Evolutionary conservation across 2,329 filamentous ascomycete genomes (phyloP).

Genomic region (Huntiella omanensis): DNA sequence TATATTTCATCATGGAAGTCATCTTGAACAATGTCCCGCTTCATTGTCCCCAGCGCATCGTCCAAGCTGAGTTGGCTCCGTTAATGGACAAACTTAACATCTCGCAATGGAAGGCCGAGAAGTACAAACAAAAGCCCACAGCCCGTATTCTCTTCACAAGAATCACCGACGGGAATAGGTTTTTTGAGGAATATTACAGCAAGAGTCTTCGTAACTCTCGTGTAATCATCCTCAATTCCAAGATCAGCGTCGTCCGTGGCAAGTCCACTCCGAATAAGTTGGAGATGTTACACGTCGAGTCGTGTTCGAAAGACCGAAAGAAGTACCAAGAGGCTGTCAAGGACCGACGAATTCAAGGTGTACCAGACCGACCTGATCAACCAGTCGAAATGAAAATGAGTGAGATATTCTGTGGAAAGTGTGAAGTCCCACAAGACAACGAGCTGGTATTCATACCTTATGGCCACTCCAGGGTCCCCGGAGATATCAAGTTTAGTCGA

Average conservation of each 20-base stretch:
- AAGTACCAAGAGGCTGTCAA: conserved; percentile 9
- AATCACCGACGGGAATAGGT: conserved; percentile 21
- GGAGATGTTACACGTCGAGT: conserved; percentile 15
- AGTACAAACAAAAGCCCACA: conserved; percentile 18
- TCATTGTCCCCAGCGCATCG: conserved; percentile 20
- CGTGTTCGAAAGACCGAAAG: conserved; percentile 12
- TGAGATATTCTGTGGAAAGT: conserved; percentile 28
- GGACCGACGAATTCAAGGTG: conserved; percentile 12
- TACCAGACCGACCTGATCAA: conserved; percentile 8
- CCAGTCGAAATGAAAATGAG: conserved; percentile 12
- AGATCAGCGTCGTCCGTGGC: conserved; percentile 19
- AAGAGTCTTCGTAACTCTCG: conserved; percentile 14
- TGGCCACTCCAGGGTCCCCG: conserved; percentile 18
- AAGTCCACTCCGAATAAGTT: conserved; percentile 16
- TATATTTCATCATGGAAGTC: conserved; percentile 24
- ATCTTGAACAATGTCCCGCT: conserved; percentile 25
- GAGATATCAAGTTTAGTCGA: conserved; percentile 24
- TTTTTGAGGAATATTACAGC: conserved; percentile 18
- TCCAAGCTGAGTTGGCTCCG: conserved; percentile 22
- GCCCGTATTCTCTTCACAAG: conserved; percentile 27
- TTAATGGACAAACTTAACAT: conserved; percentile 24
- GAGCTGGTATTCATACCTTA: conserved; percentile 27
- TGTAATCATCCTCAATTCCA: conserved; percentile 16
- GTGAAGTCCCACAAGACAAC: conserved; percentile 20
- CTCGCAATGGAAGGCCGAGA: conserved; percentile 24